Base-by-base conservation (phyloP, 1,284 basidiomycete species). In the Exobasidium rhododendri region DNA sequence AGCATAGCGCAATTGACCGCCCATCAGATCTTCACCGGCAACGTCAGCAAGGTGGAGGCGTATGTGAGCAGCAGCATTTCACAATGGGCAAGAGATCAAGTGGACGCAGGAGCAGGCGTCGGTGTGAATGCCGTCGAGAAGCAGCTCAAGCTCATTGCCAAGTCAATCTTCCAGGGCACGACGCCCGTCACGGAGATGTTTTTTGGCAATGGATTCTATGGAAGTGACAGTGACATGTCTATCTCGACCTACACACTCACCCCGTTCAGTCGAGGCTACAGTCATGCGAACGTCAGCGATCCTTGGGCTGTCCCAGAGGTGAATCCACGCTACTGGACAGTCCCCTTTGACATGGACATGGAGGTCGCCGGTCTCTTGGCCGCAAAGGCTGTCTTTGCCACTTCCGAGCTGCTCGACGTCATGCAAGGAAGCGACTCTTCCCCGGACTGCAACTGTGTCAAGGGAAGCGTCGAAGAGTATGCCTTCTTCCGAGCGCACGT, bases 401-500 rank as follows among this genome's bases (percentile, higher is more conserved):
- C 50, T 5, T 17, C 50, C 20, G 50, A 52, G 20, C 62, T 80
- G 49, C 70, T 70, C 0, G 70, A 71, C 20, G 26, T 28, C 7
- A 52, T 52, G 26, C 3, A 52, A 17, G 13, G 7, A 3, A 52
- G 20, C 17, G 81, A 82, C 66, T 69, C 65, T 17, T 64, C 68
- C 2, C 82, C 82, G 1, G 81, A 80, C 1, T 66, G 63, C 32
- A 59, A 50, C 2, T 20, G 56, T 11, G 73, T 80, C 1, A 70
- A 75, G 2, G 63, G 75, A 28, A 69, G 67, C 2, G 65, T 62
- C 6, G 55, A 66, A 17, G 49, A 76, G 22, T 74, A 71, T 58
- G 51, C 32, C 29, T 40, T 51, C 17, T 83, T 82, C 82, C 63
- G 64, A 13, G 62, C 55, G 1, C 82, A 81, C 81, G 70, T 74